Base-by-base conservation (phyloP, 2,329 filamentous ascomycete genomes). In the Pseudogymnoascus sp. region DNA sequence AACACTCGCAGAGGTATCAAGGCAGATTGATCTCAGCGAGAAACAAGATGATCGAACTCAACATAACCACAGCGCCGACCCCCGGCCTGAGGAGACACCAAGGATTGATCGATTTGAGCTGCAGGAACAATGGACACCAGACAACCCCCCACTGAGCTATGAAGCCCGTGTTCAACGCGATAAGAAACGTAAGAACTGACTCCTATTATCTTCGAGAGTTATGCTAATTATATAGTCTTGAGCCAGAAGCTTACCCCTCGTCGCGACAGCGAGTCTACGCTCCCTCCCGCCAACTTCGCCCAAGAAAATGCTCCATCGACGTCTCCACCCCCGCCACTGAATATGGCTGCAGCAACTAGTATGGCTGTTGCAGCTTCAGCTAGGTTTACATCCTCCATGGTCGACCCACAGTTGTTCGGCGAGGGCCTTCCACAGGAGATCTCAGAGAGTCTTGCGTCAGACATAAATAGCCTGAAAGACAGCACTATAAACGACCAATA, bases 1-100 rank as follows among this genome's bases (percentile, higher is more conserved):
- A 71, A 92, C 92, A 4, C 79, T 96, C 20, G 92, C 92, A 33
- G 92, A 96, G 74, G 92, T 92, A 0, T 95, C 92, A 58, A 83
- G 90, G 58, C 89, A 90, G 72, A 84, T 94, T 62, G 88, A 89
- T 67, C 78, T 85, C 14, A 82, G 79, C 63, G 81, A 86, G 68
- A 85, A 85, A 69, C 81, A 79, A 59, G 81, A 83, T 67, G 78
- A 78, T 61, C 75, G 81, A 63, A 78, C 77, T 4, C 75, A 75
- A 65, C 70, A 80, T 63, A 79, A 74, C 67, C 76, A 74, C 72
- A 79, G 74, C 67, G 73, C 70, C 66, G 70, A 60, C 16, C 63
- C 60, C 11, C 61, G 63, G 60, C 41, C 62, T 14, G 62, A 65
- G 25, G 68, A 71, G 37, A 64, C 65, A 14, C 63, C 63, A 30